Evolutionary conservation across 495 filamentous ascomycete genomes (phyloP), one percentile per base, ranked within the genome.

Genomic region (Usnea hakonensis): DNA sequence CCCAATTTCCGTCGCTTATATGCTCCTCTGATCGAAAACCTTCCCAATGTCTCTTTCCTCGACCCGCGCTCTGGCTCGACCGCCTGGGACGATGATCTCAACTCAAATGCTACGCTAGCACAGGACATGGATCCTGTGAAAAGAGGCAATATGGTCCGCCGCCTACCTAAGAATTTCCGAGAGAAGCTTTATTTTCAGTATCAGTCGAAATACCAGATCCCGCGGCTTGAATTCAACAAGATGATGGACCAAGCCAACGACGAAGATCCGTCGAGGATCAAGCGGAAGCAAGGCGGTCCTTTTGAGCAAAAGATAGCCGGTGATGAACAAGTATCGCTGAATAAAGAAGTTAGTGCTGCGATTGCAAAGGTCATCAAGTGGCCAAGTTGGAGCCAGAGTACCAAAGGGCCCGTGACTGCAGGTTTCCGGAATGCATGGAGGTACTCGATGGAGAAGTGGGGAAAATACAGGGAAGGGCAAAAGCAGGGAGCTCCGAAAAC

Each of bases 81-180:
- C 5, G 79, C 86, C 63, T 92, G 89, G 88, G 78, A 86, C 28
- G 75, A 83, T 64, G 85, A 89, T 69, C 79, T 83, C 0, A 76
- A 82, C 9, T 74, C 77, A 46, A 83, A 87, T 63, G 72, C 84
- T 32, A 78, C 75, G 26, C 76, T 98, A 46, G 78, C 72, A 32
- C 94, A 98, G 71, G 92, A 97, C 70, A 92, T 96, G 89, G 89
- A 96, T 66, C 90, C 90, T 0, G 73, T 89, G 50, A 90, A 86
- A 69, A 84, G 94, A 48, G 91, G 89, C 26, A 97, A 98, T 71
- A 97, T 97, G 89, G 92, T 98, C 11, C 85, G 95, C 14, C 87
- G 94, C 30, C 77, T 98, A 16, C 95, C 94, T 0, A 91, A 89
- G 61, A 77, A 85, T 1, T 97, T 98, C 81, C 82, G 94, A 17